Base-by-base conservation (phyloP, 208 protist genomes). In the Acanthamoeba healyi region DNA sequence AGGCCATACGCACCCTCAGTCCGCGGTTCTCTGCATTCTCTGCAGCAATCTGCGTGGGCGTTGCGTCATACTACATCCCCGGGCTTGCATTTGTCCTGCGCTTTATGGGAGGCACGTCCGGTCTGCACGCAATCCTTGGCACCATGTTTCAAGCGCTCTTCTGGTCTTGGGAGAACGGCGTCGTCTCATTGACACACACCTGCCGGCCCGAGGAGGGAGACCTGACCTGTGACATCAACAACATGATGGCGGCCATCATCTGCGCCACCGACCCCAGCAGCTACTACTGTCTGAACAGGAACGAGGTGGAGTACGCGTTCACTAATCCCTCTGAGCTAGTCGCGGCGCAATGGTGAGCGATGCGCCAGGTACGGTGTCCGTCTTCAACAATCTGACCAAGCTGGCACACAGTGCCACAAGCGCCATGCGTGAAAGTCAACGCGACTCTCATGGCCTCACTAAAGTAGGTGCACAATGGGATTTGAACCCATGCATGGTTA, bases 171-270 rank as follows among this genome's bases (percentile, higher is more conserved):
- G 54, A 61, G 54, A 61, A 61, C 24, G 54, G 54, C 24, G 54
- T 61, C 4, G 54, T 61, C 22, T 61, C 54, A 61, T 61, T 61
- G 54, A 61, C 54, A 61, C 54, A 61, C 54, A 15, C 44, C 44
- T 49, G 44, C 44, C 12, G 44, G 44, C 44, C 44, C 12, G 44
- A n/a, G 54, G 54, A 61, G 24, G 54, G 54, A 61, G 54, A 61
- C 54, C 54, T 61, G 54, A 61, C 54, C 54, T 61, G 54, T 61
- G 54, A 61, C 54, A 61, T 61, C 54, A 61, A 61, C 54, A 61
- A 26, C 54, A 61, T 61, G 54, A 61, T 26, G 54, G 54, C 15
- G 10, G 54, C 54, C 54, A 61, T 61, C 54, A 61, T 61, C 54
- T 61, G 54, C 15, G 54, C 54, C 54, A 61, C 54, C 15, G 54